Conservation (phyloP, 768 basidiomycete species). For the Exsudoporus frostii region DNA sequence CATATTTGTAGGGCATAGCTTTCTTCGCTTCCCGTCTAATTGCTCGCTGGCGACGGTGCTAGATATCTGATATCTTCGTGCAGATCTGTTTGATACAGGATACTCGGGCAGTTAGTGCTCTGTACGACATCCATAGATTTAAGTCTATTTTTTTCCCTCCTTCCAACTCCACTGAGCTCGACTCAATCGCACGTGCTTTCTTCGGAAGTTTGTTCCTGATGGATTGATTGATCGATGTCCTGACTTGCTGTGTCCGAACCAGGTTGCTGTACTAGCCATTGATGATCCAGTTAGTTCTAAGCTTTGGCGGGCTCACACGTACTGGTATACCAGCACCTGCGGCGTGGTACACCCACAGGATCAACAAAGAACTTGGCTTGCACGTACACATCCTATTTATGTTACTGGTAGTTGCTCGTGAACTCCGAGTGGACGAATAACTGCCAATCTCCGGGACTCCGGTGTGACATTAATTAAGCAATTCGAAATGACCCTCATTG, state of each 20-base stretch:
- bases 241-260: neutral
- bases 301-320: neutral
- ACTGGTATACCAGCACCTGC: neutral
- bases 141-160: neutral
- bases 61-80: neutral
- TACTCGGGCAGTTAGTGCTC: neutral
- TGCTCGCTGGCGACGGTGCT: neutral
- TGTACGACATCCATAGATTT: neutral
- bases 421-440: neutral
- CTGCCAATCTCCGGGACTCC: neutral
- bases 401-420: neutral
- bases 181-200: neutral
- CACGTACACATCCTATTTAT: neutral
- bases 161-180: neutral
- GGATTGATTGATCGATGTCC: neutral
- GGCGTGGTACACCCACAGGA: neutral
- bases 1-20: neutral
- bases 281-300: neutral
- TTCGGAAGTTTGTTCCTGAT: neutral
- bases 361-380: neutral
- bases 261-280: neutral
- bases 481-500: neutral
- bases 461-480: constrained; percentile 1
- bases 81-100: neutral
- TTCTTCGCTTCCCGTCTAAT: neutral